Evolutionary conservation across 2,329 filamentous ascomycete species (phyloP).

Genomic region (Trichophaea hybrida): DNA sequence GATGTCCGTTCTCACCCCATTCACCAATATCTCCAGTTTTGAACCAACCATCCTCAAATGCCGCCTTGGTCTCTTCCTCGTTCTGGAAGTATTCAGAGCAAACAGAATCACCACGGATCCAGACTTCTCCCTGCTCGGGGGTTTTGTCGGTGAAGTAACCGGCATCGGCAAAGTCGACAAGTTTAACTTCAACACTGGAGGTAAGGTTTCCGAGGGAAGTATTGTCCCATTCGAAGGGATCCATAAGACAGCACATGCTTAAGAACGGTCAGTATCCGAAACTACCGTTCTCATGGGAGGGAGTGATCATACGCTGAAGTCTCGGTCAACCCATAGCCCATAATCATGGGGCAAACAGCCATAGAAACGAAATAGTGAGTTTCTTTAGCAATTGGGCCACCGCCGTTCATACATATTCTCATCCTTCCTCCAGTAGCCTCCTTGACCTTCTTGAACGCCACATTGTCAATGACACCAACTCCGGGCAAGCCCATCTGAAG

Average conservation of each 20-base stretch:
- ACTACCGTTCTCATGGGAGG: not conserved
- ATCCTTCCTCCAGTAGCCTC: conserved; percentile 77
- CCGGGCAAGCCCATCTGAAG: conserved; percentile 48
- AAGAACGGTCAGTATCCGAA: conserved; percentile 3
- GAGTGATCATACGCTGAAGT: conserved; percentile 46
- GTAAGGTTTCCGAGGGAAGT: conserved; percentile 64
- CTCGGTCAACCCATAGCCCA: conserved; percentile 87
- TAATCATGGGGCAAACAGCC: conserved; percentile 85
- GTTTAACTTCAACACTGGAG: conserved; percentile 69
- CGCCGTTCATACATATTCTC: conserved; percentile 85
- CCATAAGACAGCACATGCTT: conserved; percentile 59
- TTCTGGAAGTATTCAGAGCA: conserved; percentile 71
- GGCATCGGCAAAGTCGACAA: conserved; percentile 81
- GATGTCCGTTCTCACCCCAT: conserved; percentile 63
- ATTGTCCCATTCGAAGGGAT: conserved; percentile 71
- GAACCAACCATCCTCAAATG: conserved; percentile 83
- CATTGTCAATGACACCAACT: conserved; percentile 54
- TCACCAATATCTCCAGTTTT: conserved; percentile 93
- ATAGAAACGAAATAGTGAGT: conserved; percentile 86
- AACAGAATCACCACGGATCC: conserved; percentile 65
- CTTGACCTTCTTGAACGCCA: conserved; percentile 87
- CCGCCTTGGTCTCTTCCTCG: conserved; percentile 65
- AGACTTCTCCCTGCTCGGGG: conserved; percentile 76
- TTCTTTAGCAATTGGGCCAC: conserved; percentile 73
- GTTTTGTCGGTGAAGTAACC: conserved; percentile 62